Evolutionary conservation across 2,329 filamentous ascomycete species (phyloP), one percentile per base, ranked within the genome.

Genomic region (Nemania sp.): DNA sequence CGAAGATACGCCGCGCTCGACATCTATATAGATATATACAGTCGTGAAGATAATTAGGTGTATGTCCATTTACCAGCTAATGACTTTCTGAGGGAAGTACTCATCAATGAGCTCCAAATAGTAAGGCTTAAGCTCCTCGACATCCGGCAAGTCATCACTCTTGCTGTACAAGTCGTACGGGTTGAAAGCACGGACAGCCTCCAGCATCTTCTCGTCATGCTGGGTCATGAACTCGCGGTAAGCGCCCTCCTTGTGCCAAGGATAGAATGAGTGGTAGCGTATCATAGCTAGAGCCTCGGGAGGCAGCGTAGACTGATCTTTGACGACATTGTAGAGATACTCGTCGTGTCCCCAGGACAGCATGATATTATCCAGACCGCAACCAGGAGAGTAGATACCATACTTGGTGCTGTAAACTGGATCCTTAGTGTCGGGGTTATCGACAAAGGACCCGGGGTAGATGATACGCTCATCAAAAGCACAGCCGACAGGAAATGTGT

Each of bases 141-240:
- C 82, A 52, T 82, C 86, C 1, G 90, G 91, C 19, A 91, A 79
- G 20, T 84, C 89, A 66, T 96, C 91, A 64, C 86, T 91, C 84
- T 96, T 96, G 77, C 88, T 93, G 77, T 96, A 96, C 47, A 96
- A 69, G 69, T 96, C 91, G 66, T 96, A 96, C 0, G 91, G 90
- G 70, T 96, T 96, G 74, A 96, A 96, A 0, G 89, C 90, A 71
- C 83, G 81, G 44, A 95, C 91, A 7, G 90, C 90, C 67, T 83
- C 82, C 64, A 95, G 75, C 86, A 95, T 91, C 65, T 81, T 80
- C 71, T 86, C 75, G 65, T 96, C 91, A 68, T 91, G 87, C 56
- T 88, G 84, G 70, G 87, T 81, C 91, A 96, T 96, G 71, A 96
- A 81, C 73, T 90, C 84, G 56, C 74, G 73, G 74, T 96, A 96